Evolutionary conservation across 1,284 basidiomycete species (phyloP).

Genomic region (Pterulicium gracile): DNA sequence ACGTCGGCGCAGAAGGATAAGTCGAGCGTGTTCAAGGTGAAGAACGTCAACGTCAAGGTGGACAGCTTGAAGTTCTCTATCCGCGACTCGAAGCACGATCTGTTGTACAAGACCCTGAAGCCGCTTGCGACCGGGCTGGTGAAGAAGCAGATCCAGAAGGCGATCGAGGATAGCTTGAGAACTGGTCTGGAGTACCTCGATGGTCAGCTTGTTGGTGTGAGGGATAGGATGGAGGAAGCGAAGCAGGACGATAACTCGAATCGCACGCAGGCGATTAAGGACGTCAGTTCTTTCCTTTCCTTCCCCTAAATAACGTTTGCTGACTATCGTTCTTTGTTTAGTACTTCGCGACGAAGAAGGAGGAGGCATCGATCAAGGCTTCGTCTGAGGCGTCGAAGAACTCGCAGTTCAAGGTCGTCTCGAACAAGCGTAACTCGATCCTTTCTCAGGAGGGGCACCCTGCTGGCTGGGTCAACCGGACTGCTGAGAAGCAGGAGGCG

Average conservation of each 20-base stretch:
- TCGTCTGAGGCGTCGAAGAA: neutral
- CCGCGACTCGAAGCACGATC: constrained; percentile 88
- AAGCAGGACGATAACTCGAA: constrained; percentile 22
- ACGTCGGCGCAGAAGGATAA: constrained; percentile 50
- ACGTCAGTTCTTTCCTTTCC: neutral
- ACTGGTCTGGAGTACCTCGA: constrained; percentile 82
- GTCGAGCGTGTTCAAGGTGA: constrained; percentile 70
- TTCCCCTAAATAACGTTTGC: neutral
- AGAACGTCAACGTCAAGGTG: constrained; percentile 71
- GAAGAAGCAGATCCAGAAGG: constrained; percentile 87
- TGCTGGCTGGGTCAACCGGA: constrained; percentile 58
- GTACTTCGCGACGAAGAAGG: neutral
- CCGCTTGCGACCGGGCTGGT: constrained; percentile 73
- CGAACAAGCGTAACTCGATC: constrained; percentile 52
- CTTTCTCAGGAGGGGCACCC: constrained; percentile 53
- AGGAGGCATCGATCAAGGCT: no score
- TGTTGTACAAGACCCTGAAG: constrained; percentile 76
- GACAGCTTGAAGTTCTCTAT: constrained; percentile 85
- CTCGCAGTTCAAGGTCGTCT: constrained; percentile 65
- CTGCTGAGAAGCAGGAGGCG: neutral
- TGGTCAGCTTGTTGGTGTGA: constrained; percentile 75
- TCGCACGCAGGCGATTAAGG: neutral
- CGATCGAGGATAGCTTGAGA: constrained; percentile 65
- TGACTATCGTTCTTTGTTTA: neutral
- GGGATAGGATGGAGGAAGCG: constrained; percentile 66